phyloP scores from a whole-genome alignment of 2,329 filamentous ascomycete species.

The Pseudogymnoascus sp. region DNA sequence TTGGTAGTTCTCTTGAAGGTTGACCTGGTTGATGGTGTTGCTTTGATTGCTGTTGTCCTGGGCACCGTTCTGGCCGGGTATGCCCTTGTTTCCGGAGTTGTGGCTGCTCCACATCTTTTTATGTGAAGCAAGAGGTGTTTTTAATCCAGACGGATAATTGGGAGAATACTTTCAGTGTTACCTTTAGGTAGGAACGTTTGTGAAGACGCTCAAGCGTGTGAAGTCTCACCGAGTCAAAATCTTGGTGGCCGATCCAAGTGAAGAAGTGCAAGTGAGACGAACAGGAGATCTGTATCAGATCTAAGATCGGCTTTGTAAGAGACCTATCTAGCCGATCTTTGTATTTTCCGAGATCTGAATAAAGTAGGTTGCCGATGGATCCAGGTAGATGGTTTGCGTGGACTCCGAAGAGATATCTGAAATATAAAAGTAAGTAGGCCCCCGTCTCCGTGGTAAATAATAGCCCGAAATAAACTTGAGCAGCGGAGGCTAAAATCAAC shows the following conservation, averaged over 20 bases:
- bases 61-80: constrained; percentile 20
- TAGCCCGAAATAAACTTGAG: neutral
- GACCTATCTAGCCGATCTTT: neutral
- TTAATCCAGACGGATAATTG: neutral
- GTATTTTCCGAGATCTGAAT: neutral
- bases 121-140: neutral
- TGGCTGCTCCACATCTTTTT: constrained; percentile 23
- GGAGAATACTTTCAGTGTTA: neutral
- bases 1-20: neutral
- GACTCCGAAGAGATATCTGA: neutral
- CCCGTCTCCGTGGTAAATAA: neutral
- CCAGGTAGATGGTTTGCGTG: neutral
- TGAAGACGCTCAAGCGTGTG: neutral
- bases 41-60: neutral
- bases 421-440: neutral
- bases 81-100: constrained; percentile 21
- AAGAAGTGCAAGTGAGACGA: neutral
- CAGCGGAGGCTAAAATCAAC: neutral
- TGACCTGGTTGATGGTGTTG: neutral
- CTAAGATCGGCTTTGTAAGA: neutral
- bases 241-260: neutral
- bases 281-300: neutral
- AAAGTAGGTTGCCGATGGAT: neutral
- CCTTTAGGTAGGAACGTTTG: neutral
- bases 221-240: neutral